Evolutionary conservation across 148 eudicot species (phyloP).

Genomic region (Talinum fruticosum): DNA sequence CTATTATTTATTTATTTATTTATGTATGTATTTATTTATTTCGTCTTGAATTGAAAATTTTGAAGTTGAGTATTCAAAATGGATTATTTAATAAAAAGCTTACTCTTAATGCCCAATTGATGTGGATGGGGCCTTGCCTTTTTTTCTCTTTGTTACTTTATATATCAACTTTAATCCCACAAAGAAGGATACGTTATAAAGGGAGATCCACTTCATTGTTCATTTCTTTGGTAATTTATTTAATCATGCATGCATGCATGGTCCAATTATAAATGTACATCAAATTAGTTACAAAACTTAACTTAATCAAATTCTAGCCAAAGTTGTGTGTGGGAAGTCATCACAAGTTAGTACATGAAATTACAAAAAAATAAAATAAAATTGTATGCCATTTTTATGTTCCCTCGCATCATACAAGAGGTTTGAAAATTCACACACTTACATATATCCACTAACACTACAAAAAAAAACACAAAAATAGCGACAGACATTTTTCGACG

Average conservation of each 20-base stretch:
- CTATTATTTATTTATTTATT: not conserved
- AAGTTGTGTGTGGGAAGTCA: not conserved
- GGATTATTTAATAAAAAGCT: not conserved
- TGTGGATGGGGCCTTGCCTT: slow-evolving; percentile 13
- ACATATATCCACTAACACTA: too few species aligned
- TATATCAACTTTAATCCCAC: slow-evolving; percentile 21
- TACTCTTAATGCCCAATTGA: slow-evolving; percentile 10
- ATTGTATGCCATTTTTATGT: too few species aligned
- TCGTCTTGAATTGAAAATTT: not conserved
- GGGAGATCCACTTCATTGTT: slow-evolving; percentile 15
- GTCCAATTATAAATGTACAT: not conserved
- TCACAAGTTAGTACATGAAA: too few species aligned
- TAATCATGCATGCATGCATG: too few species aligned
- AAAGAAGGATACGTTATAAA: slow-evolving; percentile 16
- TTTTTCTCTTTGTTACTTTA: slow-evolving; percentile 13
- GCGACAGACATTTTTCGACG: too few species aligned
- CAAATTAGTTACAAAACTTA: not conserved
- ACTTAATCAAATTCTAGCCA: slow-evolving; percentile 16
- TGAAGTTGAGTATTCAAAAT: not conserved
- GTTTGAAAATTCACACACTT: too few species aligned
- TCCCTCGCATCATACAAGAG: too few species aligned
- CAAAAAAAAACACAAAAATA: too few species aligned
- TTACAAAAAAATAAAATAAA: too few species aligned
- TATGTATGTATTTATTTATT: too few species aligned
- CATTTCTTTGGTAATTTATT: slow-evolving; percentile 8